Evolutionary conservation across 2,329 filamentous ascomycete genomes (phyloP), one percentile per base, ranked within the genome.

Genomic region (Phyllosticta citribraziliensis): DNA sequence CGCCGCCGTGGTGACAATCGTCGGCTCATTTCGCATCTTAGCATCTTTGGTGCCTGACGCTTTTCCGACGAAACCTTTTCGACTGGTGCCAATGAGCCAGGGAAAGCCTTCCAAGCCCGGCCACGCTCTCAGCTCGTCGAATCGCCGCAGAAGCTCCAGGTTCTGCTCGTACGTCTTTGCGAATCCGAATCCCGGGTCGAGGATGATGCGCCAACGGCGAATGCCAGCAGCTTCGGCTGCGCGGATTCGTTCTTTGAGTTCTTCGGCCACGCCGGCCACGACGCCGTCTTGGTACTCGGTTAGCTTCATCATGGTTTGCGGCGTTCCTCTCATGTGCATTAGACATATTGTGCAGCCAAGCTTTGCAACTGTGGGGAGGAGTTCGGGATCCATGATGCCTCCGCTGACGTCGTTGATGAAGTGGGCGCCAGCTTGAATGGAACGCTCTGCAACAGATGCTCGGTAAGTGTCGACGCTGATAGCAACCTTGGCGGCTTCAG

Each of bases 351-450:
- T 47, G 67, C 87, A 90, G 40, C 89, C 87, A 0, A 94, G 81
- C 4, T 82, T 79, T 0, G 89, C 93, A 64, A 93, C 87, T 0
- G 89, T 91, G 14, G 85, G 69, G 0, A 99, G 82, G 91, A 99
- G 97, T 0, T 82, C 80, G 0, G 83, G 76, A 71, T 97, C 94
- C 57, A 96, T 79, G 3, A 79, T 71, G 3, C 94, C 94, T 1
- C 88, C 91, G 0, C 91, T 95, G 40, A 99, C 86, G 73, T 99
- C 94, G 75, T 99, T 99, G 76, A 99, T 85, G 64, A 99, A 88
- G 71, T 97, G 87, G 6, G 92, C 93, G 57, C 94, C 94, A 4
- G 87, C 89, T 25, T 79, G 76, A 61, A 94, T 80, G 19, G 91
- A 89, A 20, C 84, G 84, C 67, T 86, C 83, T 2, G 93, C 94